phyloP scores from a whole-genome alignment of 139 green algal genomes.

The Auxenochlorella pyrenoidosa region DNA sequence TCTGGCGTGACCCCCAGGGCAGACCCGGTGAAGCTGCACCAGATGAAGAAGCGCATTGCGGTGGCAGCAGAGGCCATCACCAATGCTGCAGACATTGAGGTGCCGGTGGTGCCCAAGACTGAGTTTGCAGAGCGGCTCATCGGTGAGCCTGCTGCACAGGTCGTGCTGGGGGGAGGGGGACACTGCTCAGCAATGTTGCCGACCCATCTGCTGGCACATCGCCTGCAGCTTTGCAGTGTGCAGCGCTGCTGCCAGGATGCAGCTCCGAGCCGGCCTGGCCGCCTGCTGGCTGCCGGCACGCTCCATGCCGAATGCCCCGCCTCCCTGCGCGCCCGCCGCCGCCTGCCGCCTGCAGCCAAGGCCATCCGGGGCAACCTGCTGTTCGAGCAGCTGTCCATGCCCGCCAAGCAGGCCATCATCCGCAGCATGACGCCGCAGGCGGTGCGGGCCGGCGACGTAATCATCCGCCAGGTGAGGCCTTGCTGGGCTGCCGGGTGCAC shows the following conservation, averaged over 20 bases:
- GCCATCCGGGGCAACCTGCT: conserved; percentile 80
- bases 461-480: conserved; percentile 75
- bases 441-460: conserved; percentile 60
- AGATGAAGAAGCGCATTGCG: conserved; percentile 57
- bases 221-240: too few relatives aligned
- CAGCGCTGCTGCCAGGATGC: too few relatives aligned
- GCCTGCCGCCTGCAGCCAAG: conserved; percentile 51
- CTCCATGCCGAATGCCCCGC: background rate
- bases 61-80: conserved; percentile 62
- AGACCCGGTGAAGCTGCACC: conserved; percentile 12
- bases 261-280: too few relatives aligned
- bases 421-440: conserved; percentile 73
- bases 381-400: conserved; percentile 72
- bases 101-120: conserved; percentile 57
- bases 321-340: background rate
- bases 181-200: too few relatives aligned
- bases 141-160: background rate
- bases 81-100: conserved; percentile 44
- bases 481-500: too few relatives aligned
- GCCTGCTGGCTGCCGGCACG: background rate
- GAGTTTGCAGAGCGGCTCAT: conserved; percentile 32
- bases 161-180: too few relatives aligned
- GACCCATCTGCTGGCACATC: too few relatives aligned
- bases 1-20: background rate
- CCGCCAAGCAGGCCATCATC: conserved; percentile 78